Conservation (phyloP, 2,329 filamentous ascomycete species). For the Atkinsonella hypoxylon region DNA sequence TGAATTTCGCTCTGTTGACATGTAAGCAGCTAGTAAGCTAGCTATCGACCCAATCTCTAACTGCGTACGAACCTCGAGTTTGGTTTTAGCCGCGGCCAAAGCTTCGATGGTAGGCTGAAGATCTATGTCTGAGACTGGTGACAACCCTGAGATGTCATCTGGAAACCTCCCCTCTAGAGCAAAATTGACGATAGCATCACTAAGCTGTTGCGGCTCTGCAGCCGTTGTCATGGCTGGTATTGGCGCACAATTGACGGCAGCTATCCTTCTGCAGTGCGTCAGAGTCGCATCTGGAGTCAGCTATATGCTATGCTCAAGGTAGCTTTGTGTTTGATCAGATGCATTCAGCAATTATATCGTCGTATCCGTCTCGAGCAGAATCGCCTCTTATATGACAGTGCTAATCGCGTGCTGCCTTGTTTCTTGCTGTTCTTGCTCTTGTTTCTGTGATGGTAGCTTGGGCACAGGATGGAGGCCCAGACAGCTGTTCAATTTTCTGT, state of each 20-base stretch:
- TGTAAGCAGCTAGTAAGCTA: not conserved
- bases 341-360: not conserved
- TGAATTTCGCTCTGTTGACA: slow-evolving; percentile 49
- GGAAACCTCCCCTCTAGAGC: slow-evolving; percentile 29
- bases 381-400: not conserved
- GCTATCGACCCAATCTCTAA: not conserved
- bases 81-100: slow-evolving; percentile 22
- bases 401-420: not conserved
- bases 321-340: not conserved
- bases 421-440: not conserved
- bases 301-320: not conserved
- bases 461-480: not conserved
- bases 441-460: not conserved
- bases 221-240: slow-evolving; percentile 18
- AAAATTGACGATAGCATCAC: slow-evolving; percentile 29
- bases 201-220: slow-evolving; percentile 20
- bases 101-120: slow-evolving; percentile 28
- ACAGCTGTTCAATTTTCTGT: slow-evolving; percentile 5
- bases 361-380: not conserved
- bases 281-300: not conserved
- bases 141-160: slow-evolving; percentile 24
- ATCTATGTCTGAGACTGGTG: slow-evolving; percentile 25
- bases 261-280: not conserved
- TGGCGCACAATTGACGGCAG: not conserved
- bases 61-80: slow-evolving; percentile 25